Evolutionary conservation across 345 rosid genomes (phyloP).

Genomic region (Rhizophora apiculata): DNA sequence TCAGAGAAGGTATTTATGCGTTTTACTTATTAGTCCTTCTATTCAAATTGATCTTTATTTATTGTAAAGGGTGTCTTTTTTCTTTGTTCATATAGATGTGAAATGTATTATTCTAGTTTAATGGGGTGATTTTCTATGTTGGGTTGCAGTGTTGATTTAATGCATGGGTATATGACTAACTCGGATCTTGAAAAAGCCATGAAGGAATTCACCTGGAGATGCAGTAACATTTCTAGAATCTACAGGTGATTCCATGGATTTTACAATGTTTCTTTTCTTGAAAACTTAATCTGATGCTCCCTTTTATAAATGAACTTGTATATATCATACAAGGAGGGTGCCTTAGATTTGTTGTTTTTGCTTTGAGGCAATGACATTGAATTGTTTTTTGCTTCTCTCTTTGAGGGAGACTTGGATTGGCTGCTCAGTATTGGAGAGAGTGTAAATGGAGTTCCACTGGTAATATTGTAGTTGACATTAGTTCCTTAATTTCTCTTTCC

Average conservation of each 20-base stretch:
- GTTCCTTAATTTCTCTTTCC: background rate
- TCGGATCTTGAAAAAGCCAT: conserved; percentile 73
- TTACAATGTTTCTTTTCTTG: background rate
- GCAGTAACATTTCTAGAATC: conserved; percentile 72
- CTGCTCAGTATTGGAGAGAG: conserved; percentile 86
- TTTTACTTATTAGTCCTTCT: background rate
- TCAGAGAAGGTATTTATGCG: conserved; percentile 39
- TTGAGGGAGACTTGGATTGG: conserved; percentile 66
- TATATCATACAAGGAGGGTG: too few species aligned
- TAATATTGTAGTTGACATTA: conserved; percentile 32
- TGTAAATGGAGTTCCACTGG: conserved; percentile 89
- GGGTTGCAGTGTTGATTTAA: conserved; percentile 40
- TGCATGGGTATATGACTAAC: conserved; percentile 75
- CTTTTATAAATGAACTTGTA: too few species aligned
- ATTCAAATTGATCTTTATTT: background rate
- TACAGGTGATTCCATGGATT: conserved; percentile 58
- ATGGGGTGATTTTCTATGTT: background rate
- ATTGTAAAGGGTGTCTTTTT: background rate
- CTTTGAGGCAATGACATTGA: conserved; percentile 45
- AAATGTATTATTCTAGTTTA: background rate
- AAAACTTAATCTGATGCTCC: too few species aligned
- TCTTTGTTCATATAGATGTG: background rate
- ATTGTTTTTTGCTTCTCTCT: conserved; percentile 59
- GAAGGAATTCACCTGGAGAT: conserved; percentile 63
- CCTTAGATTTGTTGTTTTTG: background rate